Base-by-base conservation (phyloP, 371 early-diverging fungal genomes). In the Blastocladiella emersonii region DNA sequence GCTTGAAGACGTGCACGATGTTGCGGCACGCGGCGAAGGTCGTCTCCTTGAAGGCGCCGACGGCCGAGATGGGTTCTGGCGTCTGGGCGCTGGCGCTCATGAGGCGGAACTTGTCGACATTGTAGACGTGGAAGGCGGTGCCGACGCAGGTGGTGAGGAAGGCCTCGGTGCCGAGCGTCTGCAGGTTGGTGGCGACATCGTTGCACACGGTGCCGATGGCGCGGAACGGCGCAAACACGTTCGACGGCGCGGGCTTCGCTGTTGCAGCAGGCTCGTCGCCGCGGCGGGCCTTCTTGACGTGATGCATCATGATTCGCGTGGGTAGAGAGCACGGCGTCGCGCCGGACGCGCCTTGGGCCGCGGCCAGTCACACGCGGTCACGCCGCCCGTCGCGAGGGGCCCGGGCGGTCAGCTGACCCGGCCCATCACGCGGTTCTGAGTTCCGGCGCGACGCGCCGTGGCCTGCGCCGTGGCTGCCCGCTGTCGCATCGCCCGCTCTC, bases 201-300 rank as follows among this genome's bases (percentile, higher is more conserved):
- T 84, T 83, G 64, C 90, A 85, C 37, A 93, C 82, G 72, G 91
- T 89, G 43, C 96, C 94, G 41, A 95, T 78, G 4, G 93, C 90
- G 65, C 93, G 77, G 74, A 89, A 93, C 43, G 92, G 91, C 56
- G 82, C 83, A 68, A 84, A 92, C 57, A 91, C 25, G 0, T 13
- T 15, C 25, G 59, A 51, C 7, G 53, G 30, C 19, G 8, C 8
- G 30, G 53, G 41, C 19, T 41, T 41, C 41, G 41, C 41, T 13
- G 41, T 41, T 17, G 41, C 41, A 13, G 15, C 41, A 21, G 19
- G 41, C 15, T 13, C 13, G 41, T 13, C 19, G 19, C 19, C 41
- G 41, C 41, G 41, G 19, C 41, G 41, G 19, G 19, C 3, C 41
- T 41, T 41, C 41, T 41, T 41, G 6, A 21, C 41, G 19, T 41